Conservation (phyloP, 352 stramenopile genomes). For the Pythium sp. region DNA sequence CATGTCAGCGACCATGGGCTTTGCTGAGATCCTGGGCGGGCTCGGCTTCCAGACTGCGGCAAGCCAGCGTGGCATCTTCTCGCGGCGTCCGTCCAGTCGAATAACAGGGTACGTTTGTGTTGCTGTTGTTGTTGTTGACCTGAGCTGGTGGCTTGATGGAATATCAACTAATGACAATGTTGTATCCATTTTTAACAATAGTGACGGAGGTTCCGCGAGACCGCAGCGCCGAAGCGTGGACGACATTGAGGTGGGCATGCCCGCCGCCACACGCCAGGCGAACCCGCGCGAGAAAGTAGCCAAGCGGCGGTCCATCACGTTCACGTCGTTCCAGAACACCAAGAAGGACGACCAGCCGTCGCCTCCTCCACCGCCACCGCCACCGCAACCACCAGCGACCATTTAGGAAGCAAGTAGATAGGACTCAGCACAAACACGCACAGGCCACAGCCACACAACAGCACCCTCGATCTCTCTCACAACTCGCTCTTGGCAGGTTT, state of each 20-base stretch:
- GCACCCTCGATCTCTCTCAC: neutral
- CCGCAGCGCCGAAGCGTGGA: conserved; percentile 53
- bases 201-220: conserved; percentile 9
- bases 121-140: neutral
- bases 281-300: conserved; percentile 42
- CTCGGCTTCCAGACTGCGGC: conserved; percentile 56
- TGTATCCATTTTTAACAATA: conserved; percentile 9
- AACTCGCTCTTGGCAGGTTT: neutral
- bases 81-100: conserved; percentile 48
- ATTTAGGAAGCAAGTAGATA: conserved; percentile 7
- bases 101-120: conserved; percentile 24
- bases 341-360: conserved; percentile 21
- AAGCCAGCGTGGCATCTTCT: conserved; percentile 41
- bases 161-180: neutral
- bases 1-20: conserved; percentile 72
- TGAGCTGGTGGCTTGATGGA: neutral
- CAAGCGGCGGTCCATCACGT: conserved; percentile 79
- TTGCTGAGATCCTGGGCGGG: conserved; percentile 62
- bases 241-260: conserved; percentile 76
- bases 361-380: no score
- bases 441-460: neutral
- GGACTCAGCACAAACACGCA: neutral
- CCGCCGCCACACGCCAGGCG: conserved; percentile 41
- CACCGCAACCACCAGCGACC: conserved; percentile 1
- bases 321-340: conserved; percentile 51